Conservation (phyloP, 768 basidiomycete species). For the Mycena alexandri region DNA sequence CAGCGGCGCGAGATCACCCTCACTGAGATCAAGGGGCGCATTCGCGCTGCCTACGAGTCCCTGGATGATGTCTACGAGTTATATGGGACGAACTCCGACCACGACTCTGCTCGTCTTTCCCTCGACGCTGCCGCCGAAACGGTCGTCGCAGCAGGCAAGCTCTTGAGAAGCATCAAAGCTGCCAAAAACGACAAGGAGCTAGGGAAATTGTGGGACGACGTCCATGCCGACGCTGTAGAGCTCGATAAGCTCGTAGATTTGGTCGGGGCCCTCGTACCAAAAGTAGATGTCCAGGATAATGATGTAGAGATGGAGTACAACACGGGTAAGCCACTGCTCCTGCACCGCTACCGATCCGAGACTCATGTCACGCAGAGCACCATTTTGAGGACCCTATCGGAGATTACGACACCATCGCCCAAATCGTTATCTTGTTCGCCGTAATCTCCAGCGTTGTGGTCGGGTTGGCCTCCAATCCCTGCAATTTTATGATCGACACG, state of each 20-base stretch:
- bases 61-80: constrained; percentile 20
- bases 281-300: constrained; percentile 10
- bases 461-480: constrained; percentile 27
- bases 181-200: constrained; percentile 24
- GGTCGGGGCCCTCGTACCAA: constrained; percentile 27
- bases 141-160: constrained; percentile 26
- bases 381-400: constrained; percentile 34
- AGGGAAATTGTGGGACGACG: constrained; percentile 21
- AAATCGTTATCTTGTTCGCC: constrained; percentile 28
- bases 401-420: constrained; percentile 24
- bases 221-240: constrained; percentile 26
- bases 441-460: constrained; percentile 31
- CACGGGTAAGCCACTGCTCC: constrained; percentile 25
- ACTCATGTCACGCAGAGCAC: constrained; percentile 26
- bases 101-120: constrained; percentile 20
- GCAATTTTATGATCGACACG: constrained; percentile 36
- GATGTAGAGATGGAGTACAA: constrained; percentile 15
- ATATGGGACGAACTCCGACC: constrained; percentile 21
- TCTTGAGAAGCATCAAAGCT: constrained; percentile 28
- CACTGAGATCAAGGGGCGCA: constrained; percentile 18
- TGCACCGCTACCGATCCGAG: background rate
- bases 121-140: constrained; percentile 30
- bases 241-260: constrained; percentile 31
- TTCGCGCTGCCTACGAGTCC: constrained; percentile 19
- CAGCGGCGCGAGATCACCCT: constrained; percentile 27